phyloP scores from a whole-genome alignment of 257 asterid species.

The Misopates orontium region DNA sequence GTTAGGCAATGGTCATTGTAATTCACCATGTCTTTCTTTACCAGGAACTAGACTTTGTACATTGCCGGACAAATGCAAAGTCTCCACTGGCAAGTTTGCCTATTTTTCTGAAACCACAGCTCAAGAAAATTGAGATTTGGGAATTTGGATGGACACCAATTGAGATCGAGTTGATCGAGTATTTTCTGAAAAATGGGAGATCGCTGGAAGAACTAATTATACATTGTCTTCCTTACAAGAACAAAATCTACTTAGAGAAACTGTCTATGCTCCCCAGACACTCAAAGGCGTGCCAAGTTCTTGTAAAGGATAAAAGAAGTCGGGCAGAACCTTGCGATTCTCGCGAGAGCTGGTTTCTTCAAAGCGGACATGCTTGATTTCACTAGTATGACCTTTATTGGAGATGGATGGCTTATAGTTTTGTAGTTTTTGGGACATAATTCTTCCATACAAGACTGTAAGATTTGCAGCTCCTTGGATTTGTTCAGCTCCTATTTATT shows the following conservation, averaged over 20 bases:
- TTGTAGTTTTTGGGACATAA: neutral
- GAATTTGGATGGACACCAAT: neutral
- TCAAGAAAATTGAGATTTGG: neutral
- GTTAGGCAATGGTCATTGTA: no score
- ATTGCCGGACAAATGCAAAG: neutral
- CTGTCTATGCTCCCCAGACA: neutral
- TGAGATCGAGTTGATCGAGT: neutral
- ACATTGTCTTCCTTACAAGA: neutral
- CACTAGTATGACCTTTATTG: neutral
- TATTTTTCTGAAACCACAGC: neutral
- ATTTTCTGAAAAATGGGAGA: slow-evolving; percentile 8
- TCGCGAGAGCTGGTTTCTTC: neutral
- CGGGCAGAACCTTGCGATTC: neutral
- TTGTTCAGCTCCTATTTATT: no score
- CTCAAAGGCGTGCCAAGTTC: slow-evolving; percentile 4
- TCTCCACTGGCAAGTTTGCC: slow-evolving; percentile 3
- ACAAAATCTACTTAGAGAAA: neutral
- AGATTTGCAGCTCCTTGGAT: neutral
- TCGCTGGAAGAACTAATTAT: neutral
- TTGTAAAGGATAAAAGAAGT: neutral
- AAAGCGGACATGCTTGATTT: no score
- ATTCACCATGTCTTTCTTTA: neutral
- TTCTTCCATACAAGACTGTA: neutral
- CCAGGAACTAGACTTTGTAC: neutral
- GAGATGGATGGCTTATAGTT: neutral